Evolutionary conservation across 2,329 filamentous ascomycete genomes (phyloP).

Genomic region (Epichloe sylvatica): DNA sequence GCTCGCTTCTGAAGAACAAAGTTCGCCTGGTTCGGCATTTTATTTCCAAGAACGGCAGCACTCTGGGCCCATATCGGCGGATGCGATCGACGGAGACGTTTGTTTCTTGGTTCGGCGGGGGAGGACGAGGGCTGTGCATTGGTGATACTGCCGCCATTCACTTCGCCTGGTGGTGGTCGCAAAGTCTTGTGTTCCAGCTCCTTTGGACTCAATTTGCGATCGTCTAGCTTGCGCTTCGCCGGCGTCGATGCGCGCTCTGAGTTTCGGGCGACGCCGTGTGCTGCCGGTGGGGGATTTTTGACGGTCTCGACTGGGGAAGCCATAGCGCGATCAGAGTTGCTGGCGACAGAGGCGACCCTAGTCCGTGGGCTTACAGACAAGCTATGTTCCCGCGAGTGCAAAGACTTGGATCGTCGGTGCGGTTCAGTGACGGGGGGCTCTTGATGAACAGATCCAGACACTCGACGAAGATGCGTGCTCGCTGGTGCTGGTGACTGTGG

Average conservation of each 20-base stretch:
- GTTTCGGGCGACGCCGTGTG: constrained; percentile 17
- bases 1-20: constrained; percentile 29
- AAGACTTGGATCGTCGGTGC: constrained; percentile 36
- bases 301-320: constrained; percentile 14
- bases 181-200: constrained; percentile 37
- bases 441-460: constrained; percentile 26
- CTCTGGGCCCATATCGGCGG: constrained; percentile 37
- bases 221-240: constrained; percentile 26
- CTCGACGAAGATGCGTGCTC: constrained; percentile 14
- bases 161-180: constrained; percentile 35
- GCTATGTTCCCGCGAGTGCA: constrained; percentile 53
- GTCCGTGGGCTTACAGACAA: constrained; percentile 71
- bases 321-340: constrained; percentile 22
- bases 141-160: constrained; percentile 26
- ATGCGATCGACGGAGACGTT: constrained; percentile 21
- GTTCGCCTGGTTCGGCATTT: constrained; percentile 28
- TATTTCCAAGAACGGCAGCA: constrained; percentile 21
- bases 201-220: constrained; percentile 30
- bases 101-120: constrained; percentile 25
- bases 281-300: constrained; percentile 10
- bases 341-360: constrained; percentile 38
- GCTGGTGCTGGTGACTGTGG: constrained; percentile 18
- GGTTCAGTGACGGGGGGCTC: constrained; percentile 28
- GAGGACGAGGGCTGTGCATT: constrained; percentile 16
- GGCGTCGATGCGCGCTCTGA: constrained; percentile 21